phyloP scores from a whole-genome alignment of 805 yeast species.

The Jamesozyma lodderae region DNA sequence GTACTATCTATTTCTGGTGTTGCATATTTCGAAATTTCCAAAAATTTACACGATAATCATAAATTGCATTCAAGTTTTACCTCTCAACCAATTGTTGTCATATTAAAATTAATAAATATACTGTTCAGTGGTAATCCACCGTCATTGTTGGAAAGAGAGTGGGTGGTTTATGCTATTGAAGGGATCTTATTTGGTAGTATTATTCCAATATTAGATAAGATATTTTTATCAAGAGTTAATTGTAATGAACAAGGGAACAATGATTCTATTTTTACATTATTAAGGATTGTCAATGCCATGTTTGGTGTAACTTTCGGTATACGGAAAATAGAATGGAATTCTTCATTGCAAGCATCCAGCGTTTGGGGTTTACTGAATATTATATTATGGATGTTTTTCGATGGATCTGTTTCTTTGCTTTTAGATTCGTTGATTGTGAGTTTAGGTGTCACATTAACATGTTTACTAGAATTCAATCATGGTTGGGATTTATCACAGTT shows the following conservation, averaged over 20 bases:
- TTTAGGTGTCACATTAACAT: constrained; percentile 19
- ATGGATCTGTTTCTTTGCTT: constrained; percentile 51
- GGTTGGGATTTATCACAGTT: constrained; percentile 7
- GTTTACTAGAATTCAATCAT: constrained; percentile 18
- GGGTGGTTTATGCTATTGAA: constrained; percentile 35
- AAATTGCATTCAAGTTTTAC: constrained; percentile 35
- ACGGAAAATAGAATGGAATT: constrained; percentile 59
- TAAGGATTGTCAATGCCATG: constrained; percentile 40
- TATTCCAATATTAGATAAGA: constrained; percentile 36
- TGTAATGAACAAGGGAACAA: constrained; percentile 8
- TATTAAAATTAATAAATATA: constrained; percentile 10
- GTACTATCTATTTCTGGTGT: constrained; percentile 40
- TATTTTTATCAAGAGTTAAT: constrained; percentile 5
- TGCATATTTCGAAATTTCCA: constrained; percentile 44
- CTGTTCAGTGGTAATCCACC: constrained; percentile 7
- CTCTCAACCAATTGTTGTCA: constrained; percentile 30
- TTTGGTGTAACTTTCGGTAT: constrained; percentile 66
- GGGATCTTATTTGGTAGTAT: constrained; percentile 52
- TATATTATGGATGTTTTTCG: constrained; percentile 57
- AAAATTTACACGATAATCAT: constrained; percentile 45
- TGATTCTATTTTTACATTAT: constrained; percentile 9
- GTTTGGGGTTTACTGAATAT: constrained; percentile 57
- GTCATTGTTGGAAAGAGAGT: constrained; percentile 4
- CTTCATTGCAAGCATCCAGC: constrained; percentile 53
- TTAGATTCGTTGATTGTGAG: constrained; percentile 36